Conservation (phyloP, 2,329 filamentous ascomycete species). For the Tolypocladium cylindrosporum region DNA sequence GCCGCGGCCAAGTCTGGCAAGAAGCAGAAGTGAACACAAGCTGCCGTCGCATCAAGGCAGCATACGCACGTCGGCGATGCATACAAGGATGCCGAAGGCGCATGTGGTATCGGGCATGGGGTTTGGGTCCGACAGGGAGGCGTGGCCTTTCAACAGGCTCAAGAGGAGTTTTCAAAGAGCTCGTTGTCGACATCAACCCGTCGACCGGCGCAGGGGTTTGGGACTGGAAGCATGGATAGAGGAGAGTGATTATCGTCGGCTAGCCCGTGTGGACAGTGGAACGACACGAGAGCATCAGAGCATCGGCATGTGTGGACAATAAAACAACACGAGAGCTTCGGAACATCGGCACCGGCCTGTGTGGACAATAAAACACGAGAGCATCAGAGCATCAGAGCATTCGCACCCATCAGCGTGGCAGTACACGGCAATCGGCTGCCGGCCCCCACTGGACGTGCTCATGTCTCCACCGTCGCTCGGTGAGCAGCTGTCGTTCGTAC, state of each 20-base stretch:
- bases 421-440: neutral
- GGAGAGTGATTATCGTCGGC: neutral
- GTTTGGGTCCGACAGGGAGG: neutral
- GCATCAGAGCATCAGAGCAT: too few relatives aligned
- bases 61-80: too few relatives aligned
- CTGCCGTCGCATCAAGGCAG: neutral
- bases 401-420: neutral
- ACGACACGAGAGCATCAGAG: neutral
- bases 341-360: too few relatives aligned
- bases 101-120: neutral
- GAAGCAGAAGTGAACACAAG: conserved; percentile 35
- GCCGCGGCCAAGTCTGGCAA: conserved; percentile 35
- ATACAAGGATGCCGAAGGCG: neutral
- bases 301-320: neutral
- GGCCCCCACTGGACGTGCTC: neutral
- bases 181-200: conserved; percentile 4
- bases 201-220: neutral
- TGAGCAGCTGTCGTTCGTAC: neutral
- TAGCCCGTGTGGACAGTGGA: neutral
- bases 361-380: too few relatives aligned
- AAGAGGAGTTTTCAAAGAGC: neutral
- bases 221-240: neutral
- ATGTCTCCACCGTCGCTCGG: neutral
- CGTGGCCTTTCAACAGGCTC: conserved; percentile 10
- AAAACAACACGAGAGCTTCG: neutral